These are phyloP conservation scores for Hymenoscyphus infarciens DNA, from an alignment of 2,329 filamentous ascomycete species.

Conservation along the genomic window DNA sequence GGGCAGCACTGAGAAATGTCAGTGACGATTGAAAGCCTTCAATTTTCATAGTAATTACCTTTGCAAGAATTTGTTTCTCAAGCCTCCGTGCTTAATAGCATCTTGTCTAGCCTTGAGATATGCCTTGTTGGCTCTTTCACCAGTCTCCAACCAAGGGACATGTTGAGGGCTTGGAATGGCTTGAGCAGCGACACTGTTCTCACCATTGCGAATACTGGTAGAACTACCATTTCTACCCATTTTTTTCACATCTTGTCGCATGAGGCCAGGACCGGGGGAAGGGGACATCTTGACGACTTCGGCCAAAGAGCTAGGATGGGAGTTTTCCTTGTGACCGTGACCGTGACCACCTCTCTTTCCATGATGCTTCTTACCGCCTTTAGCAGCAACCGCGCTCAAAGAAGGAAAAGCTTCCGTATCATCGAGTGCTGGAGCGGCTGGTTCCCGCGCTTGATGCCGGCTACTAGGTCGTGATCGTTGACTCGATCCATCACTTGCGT, in stretches of 20 bases:
- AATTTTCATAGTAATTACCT: constrained; percentile 55
- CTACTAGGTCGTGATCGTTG: constrained; percentile 81
- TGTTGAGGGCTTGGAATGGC: constrained; percentile 85
- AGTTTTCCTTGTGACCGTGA: constrained; percentile 64
- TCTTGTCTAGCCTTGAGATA: constrained; percentile 94
- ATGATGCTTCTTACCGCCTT: constrained; percentile 85
- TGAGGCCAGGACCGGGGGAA: constrained; percentile 65
- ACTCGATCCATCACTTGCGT: constrained; percentile 58
- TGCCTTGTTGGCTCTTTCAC: constrained; percentile 82
- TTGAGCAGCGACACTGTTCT: constrained; percentile 77
- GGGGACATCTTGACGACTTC: constrained; percentile 96
- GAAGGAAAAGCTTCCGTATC: constrained; percentile 95
- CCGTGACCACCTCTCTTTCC: constrained; percentile 85
- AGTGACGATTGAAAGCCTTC: constrained; percentile 5
- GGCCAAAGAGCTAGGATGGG: constrained; percentile 72
- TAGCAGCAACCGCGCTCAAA: constrained; percentile 70
- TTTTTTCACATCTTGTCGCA: constrained; percentile 58
- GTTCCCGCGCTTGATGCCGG: constrained; percentile 67
- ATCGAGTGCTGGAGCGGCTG: constrained; percentile 74
- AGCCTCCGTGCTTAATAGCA: constrained; percentile 93
- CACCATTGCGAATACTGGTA: constrained; percentile 60
- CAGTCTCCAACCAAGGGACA: constrained; percentile 95
- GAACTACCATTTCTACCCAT: constrained; percentile 61
- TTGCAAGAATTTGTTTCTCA: constrained; percentile 95
- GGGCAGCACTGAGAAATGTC: constrained; percentile 66